A percentile compares a stretch with the other conserved stretches of the same genome.
phyloP scores from a whole-genome alignment of 441 rosid genomes.

The Corymbia calophylla region DNA sequence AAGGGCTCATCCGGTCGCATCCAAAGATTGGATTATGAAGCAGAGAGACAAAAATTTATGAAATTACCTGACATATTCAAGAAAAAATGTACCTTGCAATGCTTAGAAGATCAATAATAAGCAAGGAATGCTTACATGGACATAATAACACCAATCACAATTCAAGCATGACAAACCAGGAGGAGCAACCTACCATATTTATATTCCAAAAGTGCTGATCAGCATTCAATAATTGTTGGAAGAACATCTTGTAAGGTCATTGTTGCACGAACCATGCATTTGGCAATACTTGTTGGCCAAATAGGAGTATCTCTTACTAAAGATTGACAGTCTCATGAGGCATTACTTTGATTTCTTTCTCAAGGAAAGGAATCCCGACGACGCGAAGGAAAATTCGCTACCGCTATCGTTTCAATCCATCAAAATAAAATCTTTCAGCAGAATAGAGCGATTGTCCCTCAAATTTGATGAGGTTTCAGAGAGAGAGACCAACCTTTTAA shows the following conservation, averaged over 20 bases:
- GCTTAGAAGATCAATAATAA: too few relatives aligned
- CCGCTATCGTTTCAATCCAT: background rate
- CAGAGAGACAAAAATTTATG: too few relatives aligned
- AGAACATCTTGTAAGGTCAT: too few relatives aligned
- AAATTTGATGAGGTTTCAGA: background rate
- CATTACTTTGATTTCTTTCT: background rate
- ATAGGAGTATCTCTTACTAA: background rate
- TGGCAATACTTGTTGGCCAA: background rate
- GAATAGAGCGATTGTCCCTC: background rate
- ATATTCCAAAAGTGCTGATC: accelerated
- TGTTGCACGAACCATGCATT: accelerated
- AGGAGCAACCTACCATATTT: too few relatives aligned
- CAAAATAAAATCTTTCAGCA: accelerated
- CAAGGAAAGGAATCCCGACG: background rate
- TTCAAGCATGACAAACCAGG: background rate
- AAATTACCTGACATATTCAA: too few relatives aligned
- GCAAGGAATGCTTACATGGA: accelerated
- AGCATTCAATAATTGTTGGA: accelerated
- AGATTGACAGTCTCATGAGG: background rate
- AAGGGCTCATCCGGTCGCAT: too few relatives aligned
- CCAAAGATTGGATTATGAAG: too few relatives aligned
- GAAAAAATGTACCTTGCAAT: too few relatives aligned
- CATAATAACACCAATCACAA: too few relatives aligned
- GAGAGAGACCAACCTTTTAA: background rate
- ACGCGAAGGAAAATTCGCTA: too few relatives aligned